Evolutionary conservation across 2,329 filamentous ascomycete species (phyloP), one percentile per base, ranked within the genome.

Genomic region (Penicillium concentricum): DNA sequence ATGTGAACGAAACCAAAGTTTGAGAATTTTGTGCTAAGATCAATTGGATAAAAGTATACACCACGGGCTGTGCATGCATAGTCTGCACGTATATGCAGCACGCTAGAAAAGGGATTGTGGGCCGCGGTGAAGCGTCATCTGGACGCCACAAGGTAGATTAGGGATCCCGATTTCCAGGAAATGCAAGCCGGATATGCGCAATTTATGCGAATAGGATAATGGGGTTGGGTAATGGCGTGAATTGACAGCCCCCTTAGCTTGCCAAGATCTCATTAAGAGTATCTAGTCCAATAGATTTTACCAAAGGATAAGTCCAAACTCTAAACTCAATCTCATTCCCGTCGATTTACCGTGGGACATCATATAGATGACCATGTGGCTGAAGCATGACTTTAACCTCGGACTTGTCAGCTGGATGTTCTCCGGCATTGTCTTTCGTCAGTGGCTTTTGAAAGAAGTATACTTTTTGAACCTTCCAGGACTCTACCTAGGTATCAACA

Each of bases 171-270:
- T 51, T 66, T 60, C 64, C 64, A 65, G 64, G 64, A 65, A 61
- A 66, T 66, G 64, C 64, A 64, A 30, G 62, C 45, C 28, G 64
- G n/a, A 58, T 63, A 66, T 66, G 62, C 18, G 52, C 56, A 42
- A 38, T 46, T 52, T 22, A 22, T 34, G 28, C n/a, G 38, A 57
- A 49, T 32, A 4, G 42, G 39, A 8, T 24, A 22, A 43, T 47
- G 52, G 41, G 52, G 56, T 37, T 41, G 24, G 12, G 30, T 13
- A 22, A 35, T 35, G 32, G 32, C 32, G 12, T 32, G 30, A 15
- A 35, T 35, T 35, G 32, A 16, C 32, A 35, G 32, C 15, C 32
- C 22, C 5, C 2, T 35, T 35, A 16, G 32, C 32, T 16, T 12
- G 30, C 30, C 30, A 32, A 32, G 32, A 35, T 16, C 32, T 35